Evolutionary conservation across 2,329 filamentous ascomycete species (phyloP), one percentile per base, ranked within the genome.

Genomic region (Basipetospora chlamydospora): DNA sequence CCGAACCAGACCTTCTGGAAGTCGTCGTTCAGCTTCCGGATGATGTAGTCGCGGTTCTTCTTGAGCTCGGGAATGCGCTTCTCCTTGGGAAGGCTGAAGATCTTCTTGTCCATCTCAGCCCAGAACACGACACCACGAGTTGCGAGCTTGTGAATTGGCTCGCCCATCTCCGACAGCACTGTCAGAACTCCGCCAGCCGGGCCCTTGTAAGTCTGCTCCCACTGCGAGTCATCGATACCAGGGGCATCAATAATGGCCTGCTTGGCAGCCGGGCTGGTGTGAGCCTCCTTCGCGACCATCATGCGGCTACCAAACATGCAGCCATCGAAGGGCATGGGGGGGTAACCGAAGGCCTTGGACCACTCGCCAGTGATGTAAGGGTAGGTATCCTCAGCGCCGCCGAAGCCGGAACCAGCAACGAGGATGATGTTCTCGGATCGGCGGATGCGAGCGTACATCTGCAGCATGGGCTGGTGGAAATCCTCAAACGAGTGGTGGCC

Each of bases 71-170:
- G 70, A 16, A 94, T 67, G 28, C 86, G 79, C 68, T 95, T 94
- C 52, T 88, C 85, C 66, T 93, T 95, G 59, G 94, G 87, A 33
- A 98, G 66, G 53, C 77, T 81, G 67, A 98, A 98, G 51, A 98
- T 96, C 63, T 93, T 95, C 58, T 92, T 75, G 53, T 98, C 90
- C 86, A 98, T 94, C 63, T 98, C 92, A 34, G 86, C 80, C 90
- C 90, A 98, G 67, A 98, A 94, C 38, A 75, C 67, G 33, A 98
- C 87, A 71, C 90, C 90, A 41, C 92, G 81, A 33, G 90, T 98
- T 12, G 90, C 92, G 41, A 98, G 74, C 66, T 98, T 98, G 67
- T 98, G 90, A 43, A 98, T 98, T 5, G 90, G 92, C 67, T 98
- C 90, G 31, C 90, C 92, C 92, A 98, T 98, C 62, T 98, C 90